phyloP scores from a whole-genome alignment of 2,329 filamentous ascomycete species.

The Fusarium udum region DNA sequence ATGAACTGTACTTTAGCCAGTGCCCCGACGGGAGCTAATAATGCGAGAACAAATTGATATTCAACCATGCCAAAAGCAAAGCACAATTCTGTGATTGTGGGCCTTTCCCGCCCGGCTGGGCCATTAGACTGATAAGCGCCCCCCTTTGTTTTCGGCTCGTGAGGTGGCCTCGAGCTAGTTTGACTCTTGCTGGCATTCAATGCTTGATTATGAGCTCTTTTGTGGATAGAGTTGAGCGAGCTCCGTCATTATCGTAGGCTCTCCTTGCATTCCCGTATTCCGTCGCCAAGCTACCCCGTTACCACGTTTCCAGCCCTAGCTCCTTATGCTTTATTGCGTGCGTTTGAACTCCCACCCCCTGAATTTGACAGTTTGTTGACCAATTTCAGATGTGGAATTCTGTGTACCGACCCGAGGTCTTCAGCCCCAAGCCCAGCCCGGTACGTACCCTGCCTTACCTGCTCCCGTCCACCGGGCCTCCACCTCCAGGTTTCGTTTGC shows the following conservation, averaged over 20 bases:
- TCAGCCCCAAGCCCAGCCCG: conserved; percentile 24
- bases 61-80: too few species aligned
- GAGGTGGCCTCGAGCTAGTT: conserved; percentile 29
- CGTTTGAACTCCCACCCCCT: conserved; percentile 20
- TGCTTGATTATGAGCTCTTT: conserved; percentile 21
- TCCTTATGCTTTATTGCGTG: conserved; percentile 16
- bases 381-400: conserved; percentile 16
- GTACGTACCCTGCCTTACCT: conserved; percentile 16
- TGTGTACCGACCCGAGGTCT: conserved; percentile 34
- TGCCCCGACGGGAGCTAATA: too few species aligned
- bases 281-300: conserved; percentile 31
- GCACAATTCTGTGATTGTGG: too few species aligned
- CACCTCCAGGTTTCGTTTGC: conserved; percentile 6
- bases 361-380: neutral
- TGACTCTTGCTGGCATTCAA: conserved; percentile 19
- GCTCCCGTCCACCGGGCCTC: conserved; percentile 17
- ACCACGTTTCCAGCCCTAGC: conserved; percentile 39
- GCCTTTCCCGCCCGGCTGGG: too few species aligned
- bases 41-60: too few species aligned
- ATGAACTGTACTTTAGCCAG: too few species aligned
- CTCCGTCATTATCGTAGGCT: conserved; percentile 29
- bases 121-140: conserved; percentile 14
- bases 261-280: conserved; percentile 40
- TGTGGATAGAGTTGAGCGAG: conserved; percentile 31
- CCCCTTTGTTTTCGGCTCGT: conserved; percentile 23